Percentiles rank a stretch among this genome's conserved stretches.
Evolutionary conservation across 371 early-diverging fungal genomes (phyloP).

Genomic region (Mortierella sp.): DNA sequence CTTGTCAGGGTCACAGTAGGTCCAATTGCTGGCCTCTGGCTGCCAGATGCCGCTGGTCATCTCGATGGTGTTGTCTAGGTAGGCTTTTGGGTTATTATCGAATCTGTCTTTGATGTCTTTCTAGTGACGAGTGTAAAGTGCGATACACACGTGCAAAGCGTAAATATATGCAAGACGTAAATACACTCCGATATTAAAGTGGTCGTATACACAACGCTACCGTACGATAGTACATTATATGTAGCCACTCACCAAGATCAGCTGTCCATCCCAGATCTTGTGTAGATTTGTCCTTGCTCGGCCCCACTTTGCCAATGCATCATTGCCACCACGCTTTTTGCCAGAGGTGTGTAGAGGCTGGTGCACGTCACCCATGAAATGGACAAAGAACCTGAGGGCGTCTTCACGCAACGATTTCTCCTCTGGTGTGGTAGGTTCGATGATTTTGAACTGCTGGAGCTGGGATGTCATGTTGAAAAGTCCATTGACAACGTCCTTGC

Average conservation of each 20-base stretch:
- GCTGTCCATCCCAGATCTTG: slow-evolving; percentile 54
- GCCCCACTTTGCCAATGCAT: slow-evolving; percentile 44
- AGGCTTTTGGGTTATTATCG: slow-evolving; percentile 50
- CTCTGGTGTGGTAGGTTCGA: slow-evolving; percentile 27
- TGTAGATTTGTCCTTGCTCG: slow-evolving; percentile 52
- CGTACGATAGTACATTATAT: no score
- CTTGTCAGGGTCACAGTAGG: slow-evolving; percentile 29
- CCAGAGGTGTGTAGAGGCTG: slow-evolving; percentile 61
- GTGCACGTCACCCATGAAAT: slow-evolving; percentile 62
- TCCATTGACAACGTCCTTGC: slow-evolving; percentile 53
- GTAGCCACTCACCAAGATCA: slow-evolving; percentile 39
- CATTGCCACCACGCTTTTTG: slow-evolving; percentile 52
- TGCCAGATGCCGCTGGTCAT: slow-evolving; percentile 35
- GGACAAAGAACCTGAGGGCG: slow-evolving; percentile 58
- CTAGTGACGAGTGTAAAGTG: slow-evolving; percentile 9
- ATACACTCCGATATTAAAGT: no score
- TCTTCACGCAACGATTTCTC: slow-evolving; percentile 40
- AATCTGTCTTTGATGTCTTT: slow-evolving; percentile 51
- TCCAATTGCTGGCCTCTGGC: slow-evolving; percentile 46
- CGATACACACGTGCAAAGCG: no score
- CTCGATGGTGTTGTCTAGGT: slow-evolving; percentile 46
- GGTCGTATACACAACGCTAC: no score
- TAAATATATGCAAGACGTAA: no score
- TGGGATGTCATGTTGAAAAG: slow-evolving; percentile 51
- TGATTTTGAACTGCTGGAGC: slow-evolving; percentile 32